Evolutionary conservation across 116 monocot genomes (phyloP).

Genomic region (Dioscorea cayenensis): DNA sequence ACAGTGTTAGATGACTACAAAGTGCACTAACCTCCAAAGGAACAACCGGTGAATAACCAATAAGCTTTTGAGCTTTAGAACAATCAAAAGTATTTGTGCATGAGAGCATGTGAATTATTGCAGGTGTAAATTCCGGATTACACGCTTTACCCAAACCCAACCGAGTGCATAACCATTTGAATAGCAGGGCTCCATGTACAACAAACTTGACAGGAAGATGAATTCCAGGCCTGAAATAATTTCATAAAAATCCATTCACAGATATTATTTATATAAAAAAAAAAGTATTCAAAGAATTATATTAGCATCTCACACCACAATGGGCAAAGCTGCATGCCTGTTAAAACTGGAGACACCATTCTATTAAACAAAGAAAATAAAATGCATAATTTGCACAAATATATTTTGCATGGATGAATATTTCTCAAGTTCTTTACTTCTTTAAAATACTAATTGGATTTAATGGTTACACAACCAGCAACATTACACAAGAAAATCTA

Average conservation of each 20-base stretch:
- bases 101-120: conserved; percentile 29
- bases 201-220: conserved; percentile 52
- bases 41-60: conserved; percentile 68
- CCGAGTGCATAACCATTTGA: conserved; percentile 26
- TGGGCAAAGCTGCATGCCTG: too few species aligned
- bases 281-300: too few species aligned
- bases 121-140: conserved; percentile 24
- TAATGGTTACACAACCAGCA: too few species aligned
- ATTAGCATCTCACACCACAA: too few species aligned
- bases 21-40: conserved; percentile 51
- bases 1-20: neutral
- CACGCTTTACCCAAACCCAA: conserved; percentile 15
- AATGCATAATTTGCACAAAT: too few species aligned
- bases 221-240: conserved; percentile 51
- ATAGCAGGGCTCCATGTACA: conserved; percentile 22
- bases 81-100: conserved; percentile 72
- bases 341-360: too few species aligned
- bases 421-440: too few species aligned
- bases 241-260: neutral
- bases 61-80: conserved; percentile 56
- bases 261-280: neutral
- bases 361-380: too few species aligned
- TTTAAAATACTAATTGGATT: too few species aligned
- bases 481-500: too few species aligned
- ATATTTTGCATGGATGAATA: too few species aligned